Evolutionary conservation across 176 grass and related monocot genomes (phyloP), one percentile per base, ranked within the genome.

Genomic region (Cenchrus purpureus): DNA sequence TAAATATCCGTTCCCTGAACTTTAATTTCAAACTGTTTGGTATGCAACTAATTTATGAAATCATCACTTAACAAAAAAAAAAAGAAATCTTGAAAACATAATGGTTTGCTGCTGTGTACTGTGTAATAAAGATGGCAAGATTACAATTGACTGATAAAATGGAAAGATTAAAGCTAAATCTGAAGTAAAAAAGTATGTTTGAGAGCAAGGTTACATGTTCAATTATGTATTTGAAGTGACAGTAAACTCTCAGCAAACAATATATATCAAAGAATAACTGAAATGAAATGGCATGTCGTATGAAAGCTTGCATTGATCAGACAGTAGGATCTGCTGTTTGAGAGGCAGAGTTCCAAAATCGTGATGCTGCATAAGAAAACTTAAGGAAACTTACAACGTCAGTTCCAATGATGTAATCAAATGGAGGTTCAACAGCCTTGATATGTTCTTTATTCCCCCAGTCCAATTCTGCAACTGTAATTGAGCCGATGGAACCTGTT

Each of bases 321-420:
- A 50, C 68, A 79, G 32, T 68, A 62, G 1, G 64, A 56, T 20
- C 42, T 37, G 7, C 17, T 48, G 46, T 70, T 54, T 64, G 15
- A 62, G 10, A 34, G 20, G 37, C 12, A 5, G 32, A 67, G 3
- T 51, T 61, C 43, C 74, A 32, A 14, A 57, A 69, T 42, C 6
- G 82, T 79, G 28, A 8, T 1, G 1, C 31, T 73, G 13, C 34
- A 51, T 16, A 49, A 80, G 49, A 87, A 71, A 66, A 87, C 95
- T 90, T 95, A 98, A 80, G 55, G 85, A 71, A 66, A 87, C 95
- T 90, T 95, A 98, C 95, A 83, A 98, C 87, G 59, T 95, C 95
- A 54, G 95, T 98, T n/a, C 93, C 95, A 78, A 98, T 93, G 75
- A 98, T 95, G 77, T 92, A 98, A 90, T 98, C 95, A 78, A 98